Evolutionary conservation across 192 early-diverging fungal genomes (phyloP), one percentile per base, ranked within the genome.

Genomic region (Cetraspora pellucida): DNA sequence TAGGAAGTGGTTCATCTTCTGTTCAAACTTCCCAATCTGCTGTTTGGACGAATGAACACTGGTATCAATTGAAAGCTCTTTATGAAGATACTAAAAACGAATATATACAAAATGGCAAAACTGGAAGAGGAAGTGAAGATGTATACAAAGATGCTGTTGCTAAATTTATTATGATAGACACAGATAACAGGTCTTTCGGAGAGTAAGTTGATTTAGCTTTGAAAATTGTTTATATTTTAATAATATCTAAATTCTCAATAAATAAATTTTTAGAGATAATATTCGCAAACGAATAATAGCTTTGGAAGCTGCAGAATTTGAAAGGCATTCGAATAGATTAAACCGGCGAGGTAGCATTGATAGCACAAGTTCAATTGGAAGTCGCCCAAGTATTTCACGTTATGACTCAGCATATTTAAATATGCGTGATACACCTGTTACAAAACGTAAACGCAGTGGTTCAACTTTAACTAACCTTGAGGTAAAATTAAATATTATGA

Each of bases 341-440:
- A 17, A 19, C 37, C 49, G 54, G 37, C 47, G 71, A 6, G 27
- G n/a, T 14, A 58, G 54, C 17, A 57, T 72, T 11, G 71, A 57
- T 23, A 72, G 54, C 23, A 54, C 7, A 13, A 72, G 2, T 13
- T 72, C 69, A 25, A 55, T 14, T 14, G n/a, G 9, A 10, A 66
- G 64, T 11, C 21, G 64, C 3, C 10, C 19, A 14, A 72, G 70
- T 57, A 30, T 55, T 55, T 14, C 27, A 47, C 70, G 13, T 31
- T 72, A 57, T 55, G 55, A 72, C 55, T 30, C 27, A 0, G 54
- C 49, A 72, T 72, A 72, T 37, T 72, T 25, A 11, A 72, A 58
- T 58, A 16, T 72, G 11, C 49, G 50, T 6, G 25, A 57, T 27
- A 59, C 21, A 27, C 57, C 19, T 19, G n/a, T n/a, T 19, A 25